phyloP scores from a whole-genome alignment of 345 rosid species.

The Syzygium oleosum region DNA sequence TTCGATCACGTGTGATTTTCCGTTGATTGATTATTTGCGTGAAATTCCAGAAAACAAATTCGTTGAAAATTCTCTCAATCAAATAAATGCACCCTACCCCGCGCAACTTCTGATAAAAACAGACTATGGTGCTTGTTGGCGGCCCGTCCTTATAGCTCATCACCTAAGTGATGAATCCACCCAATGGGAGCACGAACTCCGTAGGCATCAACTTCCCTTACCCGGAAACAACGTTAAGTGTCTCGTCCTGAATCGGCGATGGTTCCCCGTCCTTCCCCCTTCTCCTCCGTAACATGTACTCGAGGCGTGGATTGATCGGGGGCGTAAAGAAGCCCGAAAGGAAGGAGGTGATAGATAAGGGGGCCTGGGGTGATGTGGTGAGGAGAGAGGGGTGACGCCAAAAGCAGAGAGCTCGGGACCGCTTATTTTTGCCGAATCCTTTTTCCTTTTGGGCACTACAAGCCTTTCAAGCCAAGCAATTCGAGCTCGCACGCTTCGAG shows the following conservation, averaged over 20 bases:
- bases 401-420: not conserved
- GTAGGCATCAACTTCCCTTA: not conserved
- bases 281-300: not conserved
- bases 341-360: not conserved
- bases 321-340: not conserved
- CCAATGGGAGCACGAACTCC: not conserved
- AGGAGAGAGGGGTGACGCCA: not conserved
- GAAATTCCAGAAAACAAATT: not conserved
- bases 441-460: not conserved
- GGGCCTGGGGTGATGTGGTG: not conserved
- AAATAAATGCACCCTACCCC: not conserved
- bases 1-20: not conserved
- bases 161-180: not conserved
- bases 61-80: too few species aligned
- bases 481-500: not conserved
- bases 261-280: not conserved
- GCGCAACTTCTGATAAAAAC: not conserved
- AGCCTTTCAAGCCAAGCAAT: slow-evolving; percentile 9
- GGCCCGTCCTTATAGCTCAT: not conserved
- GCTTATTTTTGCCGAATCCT: not conserved
- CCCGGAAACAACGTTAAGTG: not conserved
- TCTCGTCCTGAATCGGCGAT: not conserved
- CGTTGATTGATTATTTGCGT: fast-evolving
- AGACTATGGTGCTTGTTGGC: fast-evolving
- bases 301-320: not conserved